Evolutionary conservation across 208 protist genomes (phyloP).

Genomic region (Naegleria fowleri): DNA sequence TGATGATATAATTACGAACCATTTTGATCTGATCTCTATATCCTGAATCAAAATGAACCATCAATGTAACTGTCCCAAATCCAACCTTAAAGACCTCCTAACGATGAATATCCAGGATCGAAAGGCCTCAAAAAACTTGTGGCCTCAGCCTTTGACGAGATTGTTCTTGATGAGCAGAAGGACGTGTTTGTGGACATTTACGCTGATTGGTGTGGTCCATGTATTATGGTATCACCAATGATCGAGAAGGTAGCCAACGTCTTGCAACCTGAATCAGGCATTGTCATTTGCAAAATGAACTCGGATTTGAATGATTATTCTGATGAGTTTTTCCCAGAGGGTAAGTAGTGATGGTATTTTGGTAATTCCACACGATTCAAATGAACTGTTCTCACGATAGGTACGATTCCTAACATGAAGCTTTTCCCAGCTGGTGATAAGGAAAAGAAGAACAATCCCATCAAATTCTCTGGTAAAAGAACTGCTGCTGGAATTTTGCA

Average conservation of each 20-base stretch:
- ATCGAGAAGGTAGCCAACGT: not conserved
- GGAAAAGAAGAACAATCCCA: not conserved
- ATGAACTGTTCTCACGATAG: too few relatives aligned
- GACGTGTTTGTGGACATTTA: not conserved
- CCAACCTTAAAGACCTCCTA: not conserved
- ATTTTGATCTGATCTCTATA: too few relatives aligned
- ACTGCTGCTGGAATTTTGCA: not conserved
- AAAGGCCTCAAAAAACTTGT: not conserved
- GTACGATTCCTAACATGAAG: not conserved
- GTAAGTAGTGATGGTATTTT: too few relatives aligned
- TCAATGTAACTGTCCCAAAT: too few relatives aligned
- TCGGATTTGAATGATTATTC: not conserved
- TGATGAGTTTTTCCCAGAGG: not conserved
- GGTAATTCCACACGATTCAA: too few relatives aligned
- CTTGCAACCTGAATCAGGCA: not conserved
- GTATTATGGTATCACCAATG: not conserved
- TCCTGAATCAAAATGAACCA: too few relatives aligned
- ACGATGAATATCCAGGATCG: not conserved
- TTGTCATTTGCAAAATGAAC: conserved; percentile 3
- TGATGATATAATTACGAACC: too few relatives aligned
- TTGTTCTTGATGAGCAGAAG: not conserved
- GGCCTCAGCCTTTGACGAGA: not conserved
- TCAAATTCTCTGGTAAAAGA: not conserved
- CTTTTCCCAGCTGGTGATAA: not conserved
- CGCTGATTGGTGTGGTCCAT: conserved; percentile 1